Evolutionary conservation across 495 filamentous ascomycete species (phyloP).

Genomic region (Saxophila tyrrhenica): DNA sequence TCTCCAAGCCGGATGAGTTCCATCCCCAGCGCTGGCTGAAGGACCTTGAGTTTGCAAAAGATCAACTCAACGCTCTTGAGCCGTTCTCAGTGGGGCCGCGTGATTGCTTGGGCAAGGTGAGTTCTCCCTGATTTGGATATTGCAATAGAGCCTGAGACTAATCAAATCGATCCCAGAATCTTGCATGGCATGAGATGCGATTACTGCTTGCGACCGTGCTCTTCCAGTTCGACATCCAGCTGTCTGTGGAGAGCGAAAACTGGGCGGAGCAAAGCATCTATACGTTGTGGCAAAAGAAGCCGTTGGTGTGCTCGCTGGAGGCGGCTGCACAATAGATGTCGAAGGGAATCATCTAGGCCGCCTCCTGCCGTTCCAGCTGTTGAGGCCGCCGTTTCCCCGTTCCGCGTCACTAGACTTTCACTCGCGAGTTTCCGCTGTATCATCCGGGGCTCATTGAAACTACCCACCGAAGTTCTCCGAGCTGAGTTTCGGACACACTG

Average conservation of each 20-base stretch:
- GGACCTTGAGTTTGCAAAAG: conserved; percentile 2
- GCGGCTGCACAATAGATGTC: no score
- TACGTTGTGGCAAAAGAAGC: conserved; percentile 36
- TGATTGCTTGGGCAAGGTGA: conserved; percentile 14
- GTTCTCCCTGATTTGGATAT: background rate
- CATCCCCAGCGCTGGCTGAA: conserved; percentile 22
- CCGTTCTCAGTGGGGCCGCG: conserved; percentile 13
- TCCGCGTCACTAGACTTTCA: no score
- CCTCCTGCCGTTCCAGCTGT: no score
- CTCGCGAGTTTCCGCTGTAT: no score
- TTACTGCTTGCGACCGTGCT: conserved; percentile 25
- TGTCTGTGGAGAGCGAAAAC: conserved; percentile 22
- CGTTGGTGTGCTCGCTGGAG: conserved; percentile 16
- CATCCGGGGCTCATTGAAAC: no score
- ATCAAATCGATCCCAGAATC: no score
- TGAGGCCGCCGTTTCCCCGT: no score
- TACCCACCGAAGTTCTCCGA: no score
- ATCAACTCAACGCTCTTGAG: conserved; percentile 15
- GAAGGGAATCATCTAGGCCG: no score
- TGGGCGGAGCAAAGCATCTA: conserved; percentile 23
- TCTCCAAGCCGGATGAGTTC: conserved; percentile 13
- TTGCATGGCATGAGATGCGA: conserved; percentile 30
- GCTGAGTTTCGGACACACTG: no score
- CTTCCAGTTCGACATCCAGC: conserved; percentile 25
- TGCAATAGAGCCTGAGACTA: no score